Base-by-base conservation (phyloP, 345 rosid genomes). In the Linum lewisii region DNA sequence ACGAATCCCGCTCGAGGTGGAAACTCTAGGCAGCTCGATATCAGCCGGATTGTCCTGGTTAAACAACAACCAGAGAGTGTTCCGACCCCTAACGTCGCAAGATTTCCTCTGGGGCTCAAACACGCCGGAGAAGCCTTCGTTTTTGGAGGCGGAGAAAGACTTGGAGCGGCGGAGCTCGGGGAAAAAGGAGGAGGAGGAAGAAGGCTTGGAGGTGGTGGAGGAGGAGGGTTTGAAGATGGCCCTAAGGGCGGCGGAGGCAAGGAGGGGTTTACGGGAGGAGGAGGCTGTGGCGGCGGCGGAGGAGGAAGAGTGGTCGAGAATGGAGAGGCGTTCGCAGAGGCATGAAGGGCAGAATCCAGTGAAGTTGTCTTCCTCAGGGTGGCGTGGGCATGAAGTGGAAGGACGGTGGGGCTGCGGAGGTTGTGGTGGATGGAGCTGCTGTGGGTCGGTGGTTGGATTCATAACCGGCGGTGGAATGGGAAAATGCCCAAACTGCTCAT, bases 81-180 rank as follows among this genome's bases (percentile, higher is more conserved):
- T 84, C 24, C 97, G 81, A 24, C 57, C 99, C 76, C 84, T 75
- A 63, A 94, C 96, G 90, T 94, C 99, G 60, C 99, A 94, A 21
- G 97, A 94, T 64, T 77, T 85, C 59, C 99, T 80, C 85, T 94
- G 99, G 1, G 99, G 96, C 86, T 94, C 99, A 59, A 80, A 85
- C 25, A 78, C 80, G 42, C 85, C 84, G n/a, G 88, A 75, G 54
- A 87, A 81, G 5, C 83, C 88, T 75, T 87, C 96, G 88, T 90
- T 90, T 69, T 85, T 94, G 6, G 93, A 80, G 6, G 96, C 97
- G 2, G 99, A 87, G 64, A 90, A 94, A 7, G 99, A 94, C 74
- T 90, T 82, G 18, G 92, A 80, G 32, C 97, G 82, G 66, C 99
- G 92, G 62, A 94, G 96, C 75, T 87, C 99, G 1, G 94, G 86